A percentile compares a stretch with the other conserved stretches of the same genome.
These are phyloP conservation scores for Coemansia sp. DNA, from an alignment of 192 early-diverging fungal genomes.

Conservation along the genomic window DNA sequence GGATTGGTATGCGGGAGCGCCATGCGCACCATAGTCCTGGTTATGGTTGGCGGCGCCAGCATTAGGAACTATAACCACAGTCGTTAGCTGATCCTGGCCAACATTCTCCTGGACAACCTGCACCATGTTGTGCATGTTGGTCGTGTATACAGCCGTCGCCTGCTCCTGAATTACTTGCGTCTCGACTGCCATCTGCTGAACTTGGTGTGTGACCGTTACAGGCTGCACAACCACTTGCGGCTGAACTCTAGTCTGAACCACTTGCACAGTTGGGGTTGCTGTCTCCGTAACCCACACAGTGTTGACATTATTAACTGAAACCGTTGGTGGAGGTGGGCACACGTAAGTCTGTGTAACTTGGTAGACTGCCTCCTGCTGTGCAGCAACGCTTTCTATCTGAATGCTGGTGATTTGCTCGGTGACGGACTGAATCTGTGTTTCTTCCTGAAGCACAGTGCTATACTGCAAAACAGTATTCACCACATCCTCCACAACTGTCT, in stretches of 20 bases:
- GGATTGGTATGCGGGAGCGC: neutral
- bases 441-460: conserved; percentile 41
- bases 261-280: conserved; percentile 47
- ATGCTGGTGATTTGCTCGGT: conserved; percentile 38
- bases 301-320: conserved; percentile 46
- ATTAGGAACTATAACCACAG: conserved; percentile 13
- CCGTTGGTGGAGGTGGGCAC: conserved; percentile 41
- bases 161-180: conserved; percentile 44
- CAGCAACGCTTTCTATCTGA: conserved; percentile 41
- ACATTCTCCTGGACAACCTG: conserved; percentile 53
- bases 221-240: conserved; percentile 51
- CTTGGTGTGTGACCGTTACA: conserved; percentile 47
- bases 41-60: conserved; percentile 4
- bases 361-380: conserved; percentile 36
- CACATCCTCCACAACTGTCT: conserved; percentile 40
- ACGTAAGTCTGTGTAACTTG: conserved; percentile 51
- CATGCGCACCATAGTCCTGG: conserved; percentile 5
- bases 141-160: conserved; percentile 35
- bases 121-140: conserved; percentile 45
- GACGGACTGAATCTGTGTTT: conserved; percentile 35
- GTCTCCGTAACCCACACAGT: conserved; percentile 48
- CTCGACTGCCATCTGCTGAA: conserved; percentile 38
- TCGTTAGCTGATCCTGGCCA: conserved; percentile 23
- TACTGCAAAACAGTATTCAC: conserved; percentile 39
- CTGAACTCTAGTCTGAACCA: conserved; percentile 40